Base-by-base conservation (phyloP, 2,329 filamentous ascomycete genomes). In the Apiospora koreana region DNA sequence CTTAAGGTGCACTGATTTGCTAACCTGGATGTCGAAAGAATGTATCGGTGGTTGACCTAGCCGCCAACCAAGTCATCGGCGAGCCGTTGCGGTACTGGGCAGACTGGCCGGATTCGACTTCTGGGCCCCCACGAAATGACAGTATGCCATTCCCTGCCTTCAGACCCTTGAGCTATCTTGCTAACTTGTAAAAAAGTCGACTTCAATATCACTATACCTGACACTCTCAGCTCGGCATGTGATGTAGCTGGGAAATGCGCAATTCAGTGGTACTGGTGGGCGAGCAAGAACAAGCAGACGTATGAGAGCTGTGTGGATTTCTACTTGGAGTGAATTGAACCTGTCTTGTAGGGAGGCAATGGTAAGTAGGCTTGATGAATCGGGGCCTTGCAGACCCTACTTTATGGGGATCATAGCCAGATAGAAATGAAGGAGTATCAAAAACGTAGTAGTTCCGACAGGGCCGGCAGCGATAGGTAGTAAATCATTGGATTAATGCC, bases 281-380 rank as follows among this genome's bases (percentile, higher is more conserved):
- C 88, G 4, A 76, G 79, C 21, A 81, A 80, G 69, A 85, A 88
- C 72, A 75, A 86, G 70, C 89, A 91, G 83, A 90, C 88, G 14
- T 91, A 91, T 76, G 86, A 89, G 81, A 84, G 85, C 67, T 91
- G 89, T 79, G 81, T 91, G 68, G 89, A 91, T 76, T 90, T 92
- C 68, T 74, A 75, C 18, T 62, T 76, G 18, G 41, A 69, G 31
- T 35, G 31, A 18, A 23, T 62, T n/a, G 73, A 71, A 64, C 1
- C 5, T 46, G 2, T 8, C 7, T 8, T n/a, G 7, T 1, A 5
- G 18, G 5, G 18, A 5, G 5, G 6, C 18, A 18, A 16, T 2
- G 7, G 6, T 45, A 7, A 2, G 18, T 45, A 21, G 6, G 14
- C 7, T 43, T 16, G 42, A 43, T 43, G 42, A 10, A 43, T 16